A percentile compares a stretch with the other conserved stretches of the same genome.
These are phyloP conservation scores for Lasiodiplodia sp. DNA, from an alignment of 2,329 filamentous ascomycete genomes.

Conservation along the genomic window DNA sequence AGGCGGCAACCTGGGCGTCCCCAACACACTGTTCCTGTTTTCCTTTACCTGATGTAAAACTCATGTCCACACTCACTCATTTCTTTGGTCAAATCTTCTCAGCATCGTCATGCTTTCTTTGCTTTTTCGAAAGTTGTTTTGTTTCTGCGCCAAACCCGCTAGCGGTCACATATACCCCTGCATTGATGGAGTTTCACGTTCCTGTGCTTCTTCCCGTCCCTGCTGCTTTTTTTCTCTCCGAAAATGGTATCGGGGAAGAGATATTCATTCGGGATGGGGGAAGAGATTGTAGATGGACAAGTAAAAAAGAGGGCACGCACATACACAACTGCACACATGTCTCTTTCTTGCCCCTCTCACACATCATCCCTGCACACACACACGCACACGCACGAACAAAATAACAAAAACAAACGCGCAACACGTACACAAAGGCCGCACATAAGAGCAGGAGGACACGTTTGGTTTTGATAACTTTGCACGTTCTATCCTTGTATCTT, in stretches of 20 bases:
- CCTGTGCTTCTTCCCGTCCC: conserved; percentile 13
- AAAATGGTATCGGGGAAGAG: background rate
- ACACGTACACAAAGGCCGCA: background rate
- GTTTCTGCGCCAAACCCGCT: conserved; percentile 5
- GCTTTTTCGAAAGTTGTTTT: conserved; percentile 1
- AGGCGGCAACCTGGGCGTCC: conserved; percentile 21
- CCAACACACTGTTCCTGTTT: background rate
- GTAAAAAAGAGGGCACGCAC: background rate
- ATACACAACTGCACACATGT: background rate
- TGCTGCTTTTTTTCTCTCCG: background rate
- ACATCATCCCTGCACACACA: background rate
- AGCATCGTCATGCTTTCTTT: conserved; percentile 1
- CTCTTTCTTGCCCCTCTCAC: background rate
- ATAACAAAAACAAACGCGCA: background rate
- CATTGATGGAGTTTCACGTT: conserved; percentile 26
- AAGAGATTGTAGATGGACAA: conserved; percentile 15
- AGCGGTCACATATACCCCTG: conserved; percentile 28
- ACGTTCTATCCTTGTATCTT: background rate
- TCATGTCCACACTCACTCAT: conserved; percentile 17
- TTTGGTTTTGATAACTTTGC: background rate
- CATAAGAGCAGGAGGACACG: background rate
- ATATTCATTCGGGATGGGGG: background rate
- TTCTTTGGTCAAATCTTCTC: background rate
- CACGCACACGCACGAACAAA: background rate
- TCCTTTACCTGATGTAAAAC: background rate